Evolutionary conservation across 495 filamentous ascomycete species (phyloP), one percentile per base, ranked within the genome.

Genomic region (Neurospora discreta): DNA sequence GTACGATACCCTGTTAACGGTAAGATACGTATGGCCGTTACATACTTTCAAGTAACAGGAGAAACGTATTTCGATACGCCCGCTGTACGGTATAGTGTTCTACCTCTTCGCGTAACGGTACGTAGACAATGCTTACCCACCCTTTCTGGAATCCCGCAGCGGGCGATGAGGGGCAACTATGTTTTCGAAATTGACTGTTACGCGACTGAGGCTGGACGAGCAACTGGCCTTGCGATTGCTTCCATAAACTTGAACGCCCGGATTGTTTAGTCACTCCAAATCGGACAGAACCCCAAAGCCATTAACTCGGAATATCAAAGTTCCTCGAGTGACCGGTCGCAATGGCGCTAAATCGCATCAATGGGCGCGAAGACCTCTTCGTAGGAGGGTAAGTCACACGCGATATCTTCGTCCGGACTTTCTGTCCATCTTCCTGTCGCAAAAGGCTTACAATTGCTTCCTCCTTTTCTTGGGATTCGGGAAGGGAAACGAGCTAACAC

Each of bases 351-450:
- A 81, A 76, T 74, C 80, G 82, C 70, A 84, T 95, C 33, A 87
- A 89, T 5, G 92, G 92, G n/a, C 84, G 88, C 70, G 86, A 90
- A 58, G 89, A 91, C 68, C 85, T 97, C 72, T 94, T 90, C 79
- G 89, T 97, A 67, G 93, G 93, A 81, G 92, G 94, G 93, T 96
- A 82, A 82, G 90, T 74, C 39, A 10, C 58, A n/a, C 33, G n/a
- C 52, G 13, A 18, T 23, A 13, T 58, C 23, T 30, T 2, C 23
- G 23, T 52, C 33, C 36, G 7, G 5, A 13, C 39, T 52, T 20
- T 26, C 11, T 5, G 10, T 30, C 58, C 71, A 42, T 43, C 74
- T 58, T 74, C 18, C 43, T 69, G 60, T 44, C 38, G 33, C 36
- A 73, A 33, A 67, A 71, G 16, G 52, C 23, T 60, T 71, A 23